Percentiles rank a stretch among this genome's conserved stretches.
Evolutionary conservation across 306 rosid genomes (phyloP).

Genomic region (Leucaena leucocephala): DNA sequence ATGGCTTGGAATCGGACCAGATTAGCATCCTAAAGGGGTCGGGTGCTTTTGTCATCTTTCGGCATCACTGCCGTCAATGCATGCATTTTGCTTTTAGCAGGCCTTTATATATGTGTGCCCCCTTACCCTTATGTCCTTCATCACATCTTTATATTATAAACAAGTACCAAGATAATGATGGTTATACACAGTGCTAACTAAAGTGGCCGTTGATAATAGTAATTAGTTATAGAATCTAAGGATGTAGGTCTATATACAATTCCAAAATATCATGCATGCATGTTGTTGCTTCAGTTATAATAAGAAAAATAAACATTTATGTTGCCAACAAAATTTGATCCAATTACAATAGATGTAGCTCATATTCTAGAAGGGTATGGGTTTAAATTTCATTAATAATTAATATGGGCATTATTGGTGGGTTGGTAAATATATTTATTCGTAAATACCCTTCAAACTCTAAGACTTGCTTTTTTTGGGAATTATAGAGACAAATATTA

Average conservation of each 20-base stretch:
- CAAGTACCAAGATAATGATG: conserved; percentile 5
- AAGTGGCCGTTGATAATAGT: neutral
- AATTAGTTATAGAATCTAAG: neutral
- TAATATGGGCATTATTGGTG: neutral
- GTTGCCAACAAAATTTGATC: neutral
- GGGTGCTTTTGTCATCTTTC: conserved; percentile 41
- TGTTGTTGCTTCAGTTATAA: too few species aligned
- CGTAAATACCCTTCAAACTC: too few species aligned
- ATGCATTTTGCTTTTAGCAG: conserved; percentile 5
- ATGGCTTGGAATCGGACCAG: conserved; percentile 26
- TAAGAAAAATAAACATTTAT: too few species aligned
- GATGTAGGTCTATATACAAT: neutral
- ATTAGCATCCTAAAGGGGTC: conserved; percentile 33
- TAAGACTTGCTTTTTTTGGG: too few species aligned
- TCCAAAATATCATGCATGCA: too few species aligned
- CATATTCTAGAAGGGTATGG: neutral
- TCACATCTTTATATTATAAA: conserved; percentile 8
- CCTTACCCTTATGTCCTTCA: conserved; percentile 25
- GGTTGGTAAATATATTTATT: neutral
- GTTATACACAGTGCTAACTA: neutral
- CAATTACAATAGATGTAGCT: neutral
- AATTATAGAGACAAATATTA: too few species aligned
- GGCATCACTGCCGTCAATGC: conserved; percentile 25
- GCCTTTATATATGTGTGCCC: conserved; percentile 29
- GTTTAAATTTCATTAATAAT: neutral